Evolutionary conservation across 2,329 filamentous ascomycete species (phyloP).

Genomic region (Trichoderma sp.): DNA sequence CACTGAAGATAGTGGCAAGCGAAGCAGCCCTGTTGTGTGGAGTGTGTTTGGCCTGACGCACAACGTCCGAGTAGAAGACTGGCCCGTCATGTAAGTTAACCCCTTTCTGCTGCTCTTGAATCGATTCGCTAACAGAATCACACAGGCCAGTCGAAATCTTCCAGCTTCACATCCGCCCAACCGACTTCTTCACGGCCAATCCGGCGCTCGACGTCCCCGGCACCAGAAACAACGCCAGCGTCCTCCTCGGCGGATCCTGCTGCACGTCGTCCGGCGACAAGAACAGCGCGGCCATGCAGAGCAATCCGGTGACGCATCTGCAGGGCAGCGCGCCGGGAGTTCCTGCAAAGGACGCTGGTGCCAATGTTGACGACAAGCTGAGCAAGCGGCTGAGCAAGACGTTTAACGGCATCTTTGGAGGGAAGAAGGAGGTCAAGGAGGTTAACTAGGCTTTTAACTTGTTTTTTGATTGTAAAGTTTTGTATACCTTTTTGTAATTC

Average conservation of each 20-base stretch:
- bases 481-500: neutral
- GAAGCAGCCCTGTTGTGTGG: slow-evolving; percentile 49
- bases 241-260: slow-evolving; percentile 46
- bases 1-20: slow-evolving; percentile 28
- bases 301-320: slow-evolving; percentile 39
- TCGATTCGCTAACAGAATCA: neutral
- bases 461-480: neutral
- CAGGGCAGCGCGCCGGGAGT: slow-evolving; percentile 37
- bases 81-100: slow-evolving; percentile 54
- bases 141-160: slow-evolving; percentile 54
- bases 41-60: slow-evolving; percentile 55
- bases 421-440: slow-evolving; percentile 13
- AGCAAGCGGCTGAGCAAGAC: slow-evolving; percentile 17
- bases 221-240: slow-evolving; percentile 45
- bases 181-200: slow-evolving; percentile 53
- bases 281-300: slow-evolving; percentile 33
- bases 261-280: slow-evolving; percentile 25
- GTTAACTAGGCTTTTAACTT: neutral
- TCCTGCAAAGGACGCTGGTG: slow-evolving; percentile 32
- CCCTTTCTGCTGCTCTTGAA: neutral
- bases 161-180: slow-evolving; percentile 47
- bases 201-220: slow-evolving; percentile 52
- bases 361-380: slow-evolving; percentile 28
- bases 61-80: slow-evolving; percentile 54
- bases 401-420: slow-evolving; percentile 9